phyloP scores from a whole-genome alignment of 257 asterid species.

The Forsythia suspensa region DNA sequence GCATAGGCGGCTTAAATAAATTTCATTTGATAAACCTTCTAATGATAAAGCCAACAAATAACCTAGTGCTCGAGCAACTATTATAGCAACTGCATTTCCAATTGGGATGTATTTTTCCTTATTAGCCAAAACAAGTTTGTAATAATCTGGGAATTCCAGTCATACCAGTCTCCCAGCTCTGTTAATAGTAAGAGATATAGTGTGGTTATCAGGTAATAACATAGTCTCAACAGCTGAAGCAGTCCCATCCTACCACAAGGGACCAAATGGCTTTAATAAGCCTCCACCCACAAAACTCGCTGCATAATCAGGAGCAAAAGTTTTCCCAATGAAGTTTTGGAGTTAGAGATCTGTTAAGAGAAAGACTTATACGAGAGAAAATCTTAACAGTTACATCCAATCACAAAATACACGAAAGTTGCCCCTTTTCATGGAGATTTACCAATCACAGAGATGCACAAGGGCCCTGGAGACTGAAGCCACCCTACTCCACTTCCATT shows the following conservation, averaged over 20 bases:
- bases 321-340: background rate
- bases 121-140: background rate
- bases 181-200: background rate
- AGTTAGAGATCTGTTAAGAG: background rate
- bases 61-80: background rate
- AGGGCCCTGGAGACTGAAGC: too few species aligned
- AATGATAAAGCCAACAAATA: background rate
- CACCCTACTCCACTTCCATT: too few species aligned
- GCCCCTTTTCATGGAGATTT: background rate
- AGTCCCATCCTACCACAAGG: too few species aligned
- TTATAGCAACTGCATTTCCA: background rate
- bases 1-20: background rate
- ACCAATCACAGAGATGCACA: background rate
- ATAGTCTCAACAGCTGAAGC: background rate
- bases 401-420: background rate
- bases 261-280: too few species aligned
- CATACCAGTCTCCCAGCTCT: too few species aligned
- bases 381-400: too few species aligned
- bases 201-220: background rate
- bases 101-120: background rate
- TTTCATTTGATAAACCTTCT: background rate
- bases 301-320: background rate
- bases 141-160: background rate
- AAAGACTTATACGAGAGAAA: too few species aligned
- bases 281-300: background rate